Base-by-base conservation (phyloP, 2,329 filamentous ascomycete species). In the Trichoderma hamatum region DNA sequence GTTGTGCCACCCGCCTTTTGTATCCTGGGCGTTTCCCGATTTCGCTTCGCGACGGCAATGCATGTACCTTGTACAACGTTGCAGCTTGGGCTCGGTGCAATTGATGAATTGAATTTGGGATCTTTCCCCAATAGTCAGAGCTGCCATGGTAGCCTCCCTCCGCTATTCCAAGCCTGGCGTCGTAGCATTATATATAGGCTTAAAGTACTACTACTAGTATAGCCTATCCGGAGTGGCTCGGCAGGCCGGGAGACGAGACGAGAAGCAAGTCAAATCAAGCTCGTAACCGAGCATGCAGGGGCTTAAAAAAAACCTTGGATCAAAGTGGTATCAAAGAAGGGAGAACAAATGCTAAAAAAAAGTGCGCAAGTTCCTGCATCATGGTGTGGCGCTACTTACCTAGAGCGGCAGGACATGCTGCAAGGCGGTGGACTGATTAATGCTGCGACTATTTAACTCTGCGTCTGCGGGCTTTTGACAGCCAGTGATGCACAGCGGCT, bases 331-430 rank as follows among this genome's bases (percentile, higher is more conserved):
- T 43, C 5, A 52, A 19, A 14, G 9, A 28, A 39, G 19, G 13
- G 34, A 26, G 21, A 36, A 58, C 3, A 11, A 46, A 28, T 14
- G 9, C 30, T 16, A 19, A 16, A 60, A 26, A 60, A 66, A 66
- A 19, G 51, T 56, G 62, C 62, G 62, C 51, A 56, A 46, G 62
- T 66, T 66, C 62, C 62, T 66, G 62, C 62, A 66, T 60, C 51
- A 10, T 32, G 43, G 59, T 34, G 51, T 55, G 52, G 52, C 52
- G 28, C 28, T n/a, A 32, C 62, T n/a, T n/a, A 11, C 46, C 49
- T 30, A 30, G 24, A 65, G 62, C 21, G 62, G 62, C 36, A 52
- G 52, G 62, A 55, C 62, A 43, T 6, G 62, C 39, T 58, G 54
- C 63, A 58, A 36, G 51, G 49, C 63, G 30, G 56, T 46, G 63